Base-by-base conservation (phyloP, 139 green algal genomes). In the Desmodesmus armatus region DNA sequence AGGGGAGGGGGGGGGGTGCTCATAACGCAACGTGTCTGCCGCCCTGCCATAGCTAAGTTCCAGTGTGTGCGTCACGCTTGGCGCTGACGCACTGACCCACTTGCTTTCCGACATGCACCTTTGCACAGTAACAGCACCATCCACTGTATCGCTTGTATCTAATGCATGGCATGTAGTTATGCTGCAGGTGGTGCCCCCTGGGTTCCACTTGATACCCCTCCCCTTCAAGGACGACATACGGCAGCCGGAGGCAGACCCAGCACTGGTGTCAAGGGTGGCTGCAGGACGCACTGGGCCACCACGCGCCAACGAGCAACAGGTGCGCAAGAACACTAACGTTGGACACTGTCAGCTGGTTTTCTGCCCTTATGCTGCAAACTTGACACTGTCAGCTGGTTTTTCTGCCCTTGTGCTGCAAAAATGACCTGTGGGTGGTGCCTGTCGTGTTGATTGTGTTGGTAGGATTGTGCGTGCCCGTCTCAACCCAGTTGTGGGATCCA, bases 301-400 rank as follows among this genome's bases (percentile, higher is more conserved):
- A 72, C 66, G 66, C 21, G 80, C 80, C 11, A 85, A 19, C 39
- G 23, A 78, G 2, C 66, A 80, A 23, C 80, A 85, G 80, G 80
- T 69, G 71, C 3, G 69, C 23, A n/a, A n/a, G n/a, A n/a, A n/a
- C n/a, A n/a, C n/a, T n/a, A n/a, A 23, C 58, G 21, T 29, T 67
- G 21, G 31, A 23, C 58, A 19, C 31, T 13, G 58, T 13, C 58
- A 67, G 13, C 58, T 23, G 58, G 25, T 6, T 19, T 35, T 6
- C 23, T 1, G 21, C 58, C 58, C 6, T 67, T 67, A 9, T 13
- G 25, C 58, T 35, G 58, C 58, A 31, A 11, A 11, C 58, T 67
- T n/a, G n/a, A n/a, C n/a, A n/a, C n/a, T n/a, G n/a, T n/a, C n/a
- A n/a, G n/a, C n/a, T n/a, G n/a, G n/a, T n/a, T n/a, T n/a, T n/a